Conservation (phyloP, 768 basidiomycete species). For the Cystofilobasidium macerans region DNA sequence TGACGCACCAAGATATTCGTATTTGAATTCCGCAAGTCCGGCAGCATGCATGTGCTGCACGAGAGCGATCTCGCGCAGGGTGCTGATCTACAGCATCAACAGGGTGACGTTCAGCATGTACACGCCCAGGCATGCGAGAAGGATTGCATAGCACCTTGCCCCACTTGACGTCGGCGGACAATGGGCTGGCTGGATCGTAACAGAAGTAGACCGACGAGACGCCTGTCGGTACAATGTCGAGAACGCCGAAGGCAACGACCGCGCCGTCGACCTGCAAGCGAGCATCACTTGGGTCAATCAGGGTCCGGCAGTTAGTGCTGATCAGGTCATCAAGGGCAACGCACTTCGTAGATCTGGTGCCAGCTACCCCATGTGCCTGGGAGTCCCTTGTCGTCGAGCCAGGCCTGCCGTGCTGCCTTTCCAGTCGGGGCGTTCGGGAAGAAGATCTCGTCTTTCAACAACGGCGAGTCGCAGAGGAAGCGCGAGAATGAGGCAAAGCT, state of each 20-base stretch:
- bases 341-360: conserved; percentile 21
- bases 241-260: conserved; percentile 71
- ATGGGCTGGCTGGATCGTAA: conserved; percentile 52
- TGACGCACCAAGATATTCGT: conserved; percentile 75
- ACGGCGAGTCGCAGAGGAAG: conserved; percentile 24
- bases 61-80: conserved; percentile 65
- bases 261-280: conserved; percentile 50
- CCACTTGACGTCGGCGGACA: conserved; percentile 57
- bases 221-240: conserved; percentile 79
- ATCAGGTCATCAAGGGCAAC: neutral
- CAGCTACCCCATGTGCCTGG: conserved; percentile 16
- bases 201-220: conserved; percentile 81
- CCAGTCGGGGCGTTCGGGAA: neutral
- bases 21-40: conserved; percentile 53
- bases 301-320: too few relatives aligned
- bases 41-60: conserved; percentile 62
- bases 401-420: neutral
- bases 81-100: too few relatives aligned
- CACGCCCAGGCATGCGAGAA: neutral
- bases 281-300: too few relatives aligned
- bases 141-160: conserved; percentile 51
- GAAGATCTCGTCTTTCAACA: neutral
- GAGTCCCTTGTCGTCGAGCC: neutral
- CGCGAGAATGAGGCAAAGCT: conserved; percentile 17
- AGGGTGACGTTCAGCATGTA: neutral